Percentiles rank a stretch among this genome's conserved stretches.
phyloP scores from a whole-genome alignment of 371 early-diverging fungal species.

The Lichtheimia ornata region DNA sequence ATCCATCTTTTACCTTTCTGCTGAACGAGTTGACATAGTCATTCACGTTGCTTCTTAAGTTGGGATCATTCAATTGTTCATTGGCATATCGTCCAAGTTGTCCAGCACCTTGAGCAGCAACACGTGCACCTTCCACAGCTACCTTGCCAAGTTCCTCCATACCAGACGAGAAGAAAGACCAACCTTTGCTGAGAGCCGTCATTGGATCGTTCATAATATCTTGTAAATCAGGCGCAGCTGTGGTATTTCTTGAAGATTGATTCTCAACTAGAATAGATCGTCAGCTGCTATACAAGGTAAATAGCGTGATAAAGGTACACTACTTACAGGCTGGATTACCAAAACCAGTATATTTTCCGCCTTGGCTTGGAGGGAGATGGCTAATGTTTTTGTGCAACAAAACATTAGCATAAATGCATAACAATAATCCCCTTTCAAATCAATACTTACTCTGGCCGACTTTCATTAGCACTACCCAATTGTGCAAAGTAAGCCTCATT shows the following conservation, averaged over 20 bases:
- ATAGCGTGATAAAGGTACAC: conserved; percentile 9
- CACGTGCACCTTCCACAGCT: conserved; percentile 72
- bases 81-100: conserved; percentile 69
- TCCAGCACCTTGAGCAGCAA: conserved; percentile 72
- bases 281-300: not conserved
- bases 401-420: conserved; percentile 7
- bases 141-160: conserved; percentile 53
- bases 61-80: conserved; percentile 87
- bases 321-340: conserved; percentile 71
- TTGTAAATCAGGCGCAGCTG: conserved; percentile 50
- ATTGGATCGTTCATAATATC: conserved; percentile 85
- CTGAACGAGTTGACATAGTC: conserved; percentile 71
- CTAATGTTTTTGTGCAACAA: conserved; percentile 18
- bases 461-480: conserved; percentile 59
- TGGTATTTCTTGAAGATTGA: conserved; percentile 19
- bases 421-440: conserved; percentile 13
- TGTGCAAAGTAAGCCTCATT: conserved; percentile 76
- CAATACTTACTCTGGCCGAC: conserved; percentile 54
- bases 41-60: conserved; percentile 73
- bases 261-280: conserved; percentile 29
- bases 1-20: conserved; percentile 52
- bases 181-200: conserved; percentile 81
- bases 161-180: conserved; percentile 72
- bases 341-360: conserved; percentile 91
- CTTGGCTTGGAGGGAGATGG: conserved; percentile 87